These are phyloP conservation scores for Astragalus glycyphyllos DNA, from an alignment of 306 rosid genomes.

Conservation along the genomic window DNA sequence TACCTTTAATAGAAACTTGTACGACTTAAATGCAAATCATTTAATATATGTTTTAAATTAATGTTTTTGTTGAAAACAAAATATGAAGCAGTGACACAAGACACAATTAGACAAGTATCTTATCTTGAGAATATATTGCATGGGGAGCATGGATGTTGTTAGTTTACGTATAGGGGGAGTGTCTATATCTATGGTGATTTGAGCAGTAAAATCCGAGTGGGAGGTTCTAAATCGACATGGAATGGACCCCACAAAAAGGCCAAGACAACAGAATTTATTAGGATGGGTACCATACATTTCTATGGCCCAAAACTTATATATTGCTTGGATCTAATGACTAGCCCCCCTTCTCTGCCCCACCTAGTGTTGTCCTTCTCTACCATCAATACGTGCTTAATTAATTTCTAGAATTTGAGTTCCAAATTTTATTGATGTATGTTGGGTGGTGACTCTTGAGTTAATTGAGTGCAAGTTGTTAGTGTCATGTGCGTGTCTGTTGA, in stretches of 20 bases:
- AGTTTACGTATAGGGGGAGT: conserved; percentile 23
- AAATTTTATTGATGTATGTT: neutral
- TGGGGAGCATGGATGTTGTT: neutral
- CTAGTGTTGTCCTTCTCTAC: conserved; percentile 8
- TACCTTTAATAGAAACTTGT: too few species aligned
- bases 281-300: conserved; percentile 25
- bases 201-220: neutral
- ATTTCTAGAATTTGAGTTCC: neutral
- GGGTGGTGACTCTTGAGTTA: neutral
- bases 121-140: conserved; percentile 17
- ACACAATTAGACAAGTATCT: too few species aligned
- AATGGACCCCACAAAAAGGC: conserved; percentile 11
- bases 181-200: neutral
- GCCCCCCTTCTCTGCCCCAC: neutral
- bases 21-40: too few species aligned
- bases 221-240: neutral
- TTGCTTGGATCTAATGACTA: neutral
- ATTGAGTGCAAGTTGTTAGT: neutral
- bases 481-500: neutral
- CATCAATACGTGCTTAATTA: neutral
- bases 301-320: neutral
- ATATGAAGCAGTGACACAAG: too few species aligned
- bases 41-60: too few species aligned
- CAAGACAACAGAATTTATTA: conserved; percentile 12
- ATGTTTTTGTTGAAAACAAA: too few species aligned